Evolutionary conservation across 2,329 filamentous ascomycete species (phyloP), one percentile per base, ranked within the genome.

Genomic region (Chrysosporium keratinophilum): DNA sequence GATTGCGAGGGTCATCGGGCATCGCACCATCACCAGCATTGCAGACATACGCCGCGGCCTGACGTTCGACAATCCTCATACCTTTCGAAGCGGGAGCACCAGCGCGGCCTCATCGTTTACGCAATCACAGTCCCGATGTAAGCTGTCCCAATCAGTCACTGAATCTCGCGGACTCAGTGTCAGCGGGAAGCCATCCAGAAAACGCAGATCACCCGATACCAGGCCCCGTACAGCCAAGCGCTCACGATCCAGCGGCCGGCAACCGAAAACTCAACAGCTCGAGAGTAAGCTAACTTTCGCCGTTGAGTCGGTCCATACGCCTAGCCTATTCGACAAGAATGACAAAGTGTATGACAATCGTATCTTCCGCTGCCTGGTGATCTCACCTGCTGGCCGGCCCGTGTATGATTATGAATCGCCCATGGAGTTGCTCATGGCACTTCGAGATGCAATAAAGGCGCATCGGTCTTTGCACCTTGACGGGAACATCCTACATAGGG

Each of bases 391-490:
- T 56, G 63, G 66, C 23, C 58, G 59, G 28, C 58, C 60, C 31
- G 58, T 70, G 31, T 45, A 59, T 31, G 46, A 58, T 23, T 73
- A 67, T 53, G 1, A 31, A 9, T 61, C 62, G 1, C 54, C 63
- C 7, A 37, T 12, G 37, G 67, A 74, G 55, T 57, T 74, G 9
- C 61, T 74, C 1, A 56, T 63, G 43, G 63, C 61, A 0, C 55
- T 67, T 15, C 62, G 63, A 4, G 69, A 73, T 52, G 64, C 64
- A 12, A 64, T 73, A 49, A 67, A 58, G n/a, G 69, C 61, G n/a
- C 65, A 73, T 50, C 61, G 55, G n/a, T 69, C 64, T 14, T 59
- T 74, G 0, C 66, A 67, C 31, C 11, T 60, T 0, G 52, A 65
- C 4, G 63, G 64, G 10, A 61, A 62, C 5, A 69, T 72, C 50